Evolutionary conservation across 2,329 filamentous ascomycete genomes (phyloP).

Genomic region (Lasiodiplodia theobromae): DNA sequence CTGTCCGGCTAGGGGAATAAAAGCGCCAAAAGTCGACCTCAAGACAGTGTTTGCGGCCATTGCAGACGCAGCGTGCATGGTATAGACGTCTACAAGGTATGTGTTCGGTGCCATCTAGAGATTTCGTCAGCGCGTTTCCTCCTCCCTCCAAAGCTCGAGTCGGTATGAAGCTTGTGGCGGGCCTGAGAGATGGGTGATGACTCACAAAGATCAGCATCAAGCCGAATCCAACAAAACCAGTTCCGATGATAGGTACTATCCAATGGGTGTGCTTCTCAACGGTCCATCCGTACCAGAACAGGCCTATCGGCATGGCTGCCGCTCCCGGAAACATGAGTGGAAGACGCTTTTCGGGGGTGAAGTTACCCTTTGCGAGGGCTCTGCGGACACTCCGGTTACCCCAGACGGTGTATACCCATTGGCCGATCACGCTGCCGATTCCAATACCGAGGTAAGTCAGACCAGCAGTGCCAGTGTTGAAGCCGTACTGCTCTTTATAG

Average conservation of each 20-base stretch:
- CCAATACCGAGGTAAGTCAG: slow-evolving; percentile 53
- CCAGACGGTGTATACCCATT: slow-evolving; percentile 40
- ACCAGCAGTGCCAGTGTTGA: slow-evolving; percentile 47
- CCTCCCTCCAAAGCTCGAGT: neutral
- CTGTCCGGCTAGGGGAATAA: slow-evolving; percentile 49
- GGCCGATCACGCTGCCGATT: slow-evolving; percentile 49
- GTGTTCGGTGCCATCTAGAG: slow-evolving; percentile 45
- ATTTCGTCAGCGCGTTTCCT: neutral
- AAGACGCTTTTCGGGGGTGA: slow-evolving; percentile 46
- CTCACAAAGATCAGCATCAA: slow-evolving; percentile 44
- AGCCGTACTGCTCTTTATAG: slow-evolving; percentile 50
- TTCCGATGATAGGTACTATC: slow-evolving; percentile 47
- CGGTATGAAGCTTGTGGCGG: neutral
- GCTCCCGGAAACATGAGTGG: slow-evolving; percentile 44
- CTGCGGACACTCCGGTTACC: slow-evolving; percentile 42
- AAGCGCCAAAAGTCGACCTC: slow-evolving; percentile 46
- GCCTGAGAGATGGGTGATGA: slow-evolving; percentile 36
- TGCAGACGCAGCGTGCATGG: slow-evolving; percentile 50
- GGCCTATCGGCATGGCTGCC: slow-evolving; percentile 42
- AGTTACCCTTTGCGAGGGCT: slow-evolving; percentile 42
- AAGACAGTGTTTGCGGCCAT: slow-evolving; percentile 52
- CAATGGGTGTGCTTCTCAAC: slow-evolving; percentile 44
- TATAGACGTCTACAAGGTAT: slow-evolving; percentile 53
- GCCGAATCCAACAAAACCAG: slow-evolving; percentile 44
- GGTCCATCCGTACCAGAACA: slow-evolving; percentile 50